These are phyloP conservation scores for Thermothelomyces thermophilus DNA, from an alignment of 2,329 filamentous ascomycete genomes.

Conservation along the genomic window DNA sequence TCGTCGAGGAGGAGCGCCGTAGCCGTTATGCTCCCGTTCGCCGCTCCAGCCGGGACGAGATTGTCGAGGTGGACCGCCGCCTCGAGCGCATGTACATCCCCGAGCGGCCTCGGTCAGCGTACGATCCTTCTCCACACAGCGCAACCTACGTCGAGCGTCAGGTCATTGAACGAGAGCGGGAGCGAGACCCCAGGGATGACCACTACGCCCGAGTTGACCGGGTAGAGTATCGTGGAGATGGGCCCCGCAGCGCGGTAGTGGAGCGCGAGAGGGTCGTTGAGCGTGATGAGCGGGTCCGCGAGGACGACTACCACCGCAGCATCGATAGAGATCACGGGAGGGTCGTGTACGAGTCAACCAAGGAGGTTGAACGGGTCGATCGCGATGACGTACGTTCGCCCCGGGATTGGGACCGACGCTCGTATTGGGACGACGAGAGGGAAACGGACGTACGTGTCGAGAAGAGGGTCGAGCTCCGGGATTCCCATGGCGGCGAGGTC, in stretches of 20 bases:
- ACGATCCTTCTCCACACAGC: constrained; percentile 33
- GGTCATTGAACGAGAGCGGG: constrained; percentile 28
- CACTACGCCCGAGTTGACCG: constrained; percentile 25
- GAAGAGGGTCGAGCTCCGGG: constrained; percentile 36
- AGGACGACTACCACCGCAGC: constrained; percentile 33
- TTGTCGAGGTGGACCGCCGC: constrained; percentile 39
- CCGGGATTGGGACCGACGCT: constrained; percentile 30
- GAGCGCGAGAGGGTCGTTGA: constrained; percentile 22
- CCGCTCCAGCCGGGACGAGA: constrained; percentile 35
- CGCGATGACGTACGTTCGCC: constrained; percentile 25
- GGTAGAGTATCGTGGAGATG: constrained; percentile 24
- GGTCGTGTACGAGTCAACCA: constrained; percentile 39
- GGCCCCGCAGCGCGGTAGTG: constrained; percentile 16
- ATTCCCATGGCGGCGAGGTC: constrained; percentile 41
- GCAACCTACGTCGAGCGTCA: constrained; percentile 28
- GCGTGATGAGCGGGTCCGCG: constrained; percentile 29
- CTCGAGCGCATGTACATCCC: constrained; percentile 36
- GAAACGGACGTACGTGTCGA: constrained; percentile 39
- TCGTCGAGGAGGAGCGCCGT: constrained; percentile 40
- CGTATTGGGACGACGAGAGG: constrained; percentile 32
- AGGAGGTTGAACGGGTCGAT: constrained; percentile 38
- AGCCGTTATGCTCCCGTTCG: constrained; percentile 35
- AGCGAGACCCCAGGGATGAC: constrained; percentile 24
- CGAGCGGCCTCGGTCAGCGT: constrained; percentile 46
- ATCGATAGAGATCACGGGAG: constrained; percentile 30